These are phyloP conservation scores for peach (Prunus persica) DNA, from an alignment of 306 rosid genomes.

Conservation along the genomic window Prunus_persica_NCBIv2 NC_034009.1:4998501-4999000, in stretches of 20 bases:
- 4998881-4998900: not conserved
- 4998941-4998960: conserved; percentile 34
- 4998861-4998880: not conserved
- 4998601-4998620: conserved; percentile 9
- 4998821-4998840: conserved; percentile 22
- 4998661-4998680: not conserved
- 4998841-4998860: not conserved
- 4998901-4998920: conserved; percentile 11
- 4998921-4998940: conserved; percentile 9
- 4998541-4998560: too few relatives aligned
- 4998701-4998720: conserved; percentile 10
- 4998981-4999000: not conserved
- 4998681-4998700: conserved; percentile 26
- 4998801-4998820: conserved; percentile 18
- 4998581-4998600: too few relatives aligned
- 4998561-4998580: too few relatives aligned
- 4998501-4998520: not conserved
- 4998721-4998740: conserved; percentile 23
- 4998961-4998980: conserved; percentile 14
- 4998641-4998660: not conserved
- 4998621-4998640: too few relatives aligned
- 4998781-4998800: conserved; percentile 18
- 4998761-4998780: conserved; percentile 37
- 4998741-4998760: conserved; percentile 42
- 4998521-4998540: not conserved